A percentile compares a stretch with the other conserved stretches of the same genome.
phyloP scores from a whole-genome alignment of 2,329 filamentous ascomycete species.

The Fusarium sp. region DNA sequence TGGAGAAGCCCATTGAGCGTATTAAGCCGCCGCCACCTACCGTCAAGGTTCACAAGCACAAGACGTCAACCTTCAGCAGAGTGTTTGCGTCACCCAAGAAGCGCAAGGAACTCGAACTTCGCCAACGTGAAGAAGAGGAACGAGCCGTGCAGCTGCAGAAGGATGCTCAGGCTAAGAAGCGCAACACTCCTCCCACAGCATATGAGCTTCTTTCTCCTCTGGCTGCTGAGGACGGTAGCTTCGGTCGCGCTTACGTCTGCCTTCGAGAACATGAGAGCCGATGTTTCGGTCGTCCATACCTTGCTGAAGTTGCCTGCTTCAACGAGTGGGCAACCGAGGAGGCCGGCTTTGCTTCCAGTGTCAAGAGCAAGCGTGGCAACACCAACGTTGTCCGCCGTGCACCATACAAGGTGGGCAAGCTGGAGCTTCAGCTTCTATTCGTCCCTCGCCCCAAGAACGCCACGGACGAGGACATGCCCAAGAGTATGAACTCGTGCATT shows the following conservation, averaged over 20 bases:
- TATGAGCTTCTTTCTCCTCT: slow-evolving; percentile 90
- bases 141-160: slow-evolving; percentile 71
- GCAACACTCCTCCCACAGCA: slow-evolving; percentile 73
- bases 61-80: slow-evolving; percentile 89
- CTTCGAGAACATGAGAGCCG: slow-evolving; percentile 90
- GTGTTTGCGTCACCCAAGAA: slow-evolving; percentile 97
- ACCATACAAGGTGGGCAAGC: slow-evolving; percentile 95
- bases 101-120: slow-evolving; percentile 91
- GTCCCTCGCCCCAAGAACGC: slow-evolving; percentile 90
- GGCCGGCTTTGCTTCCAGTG: slow-evolving; percentile 79
- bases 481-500: slow-evolving; percentile 98
- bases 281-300: slow-evolving; percentile 88
- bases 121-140: slow-evolving; percentile 84
- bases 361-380: slow-evolving; percentile 90
- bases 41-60: slow-evolving; percentile 73
- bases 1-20: slow-evolving; percentile 78
- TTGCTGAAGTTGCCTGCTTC: slow-evolving; percentile 92
- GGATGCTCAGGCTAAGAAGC: slow-evolving; percentile 72
- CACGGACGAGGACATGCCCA: slow-evolving; percentile 96
- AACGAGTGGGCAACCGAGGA: slow-evolving; percentile 98
- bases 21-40: slow-evolving; percentile 66
- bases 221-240: slow-evolving; percentile 91
- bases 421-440: slow-evolving; percentile 93
- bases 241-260: slow-evolving; percentile 92
- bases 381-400: slow-evolving; percentile 80